These are phyloP conservation scores for Fusarium piperis DNA, from an alignment of 2,329 filamentous ascomycete species.

Conservation along the genomic window DNA sequence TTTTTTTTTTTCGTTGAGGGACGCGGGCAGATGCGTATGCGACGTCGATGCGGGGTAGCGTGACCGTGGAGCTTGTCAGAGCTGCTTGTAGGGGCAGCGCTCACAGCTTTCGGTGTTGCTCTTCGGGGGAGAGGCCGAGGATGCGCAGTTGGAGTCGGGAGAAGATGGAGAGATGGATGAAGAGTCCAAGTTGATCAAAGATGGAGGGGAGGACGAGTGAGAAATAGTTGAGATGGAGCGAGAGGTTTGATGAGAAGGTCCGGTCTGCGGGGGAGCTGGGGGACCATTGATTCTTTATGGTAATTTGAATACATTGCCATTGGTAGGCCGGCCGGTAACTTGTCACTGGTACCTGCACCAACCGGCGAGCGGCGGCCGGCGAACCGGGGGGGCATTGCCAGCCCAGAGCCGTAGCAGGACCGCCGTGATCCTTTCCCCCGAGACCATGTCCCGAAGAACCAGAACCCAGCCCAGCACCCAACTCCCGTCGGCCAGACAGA, in stretches of 20 bases:
- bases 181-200: conserved; percentile 1
- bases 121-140: conserved; percentile 21
- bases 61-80: conserved; percentile 41
- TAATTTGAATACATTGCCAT: conserved; percentile 37
- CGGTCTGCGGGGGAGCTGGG: conserved; percentile 36
- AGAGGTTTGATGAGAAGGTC: conserved; percentile 36
- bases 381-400: conserved; percentile 40
- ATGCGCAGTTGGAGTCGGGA: conserved; percentile 19
- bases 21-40: conserved; percentile 26
- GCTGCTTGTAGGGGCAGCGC: conserved; percentile 40
- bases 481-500: conserved; percentile 12
- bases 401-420: conserved; percentile 22
- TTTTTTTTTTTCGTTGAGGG: conserved; percentile 32
- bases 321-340: conserved; percentile 32
- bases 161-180: conserved; percentile 8
- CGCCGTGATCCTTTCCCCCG: conserved; percentile 45
- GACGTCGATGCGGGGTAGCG: conserved; percentile 42
- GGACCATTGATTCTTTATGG: conserved; percentile 42
- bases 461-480: conserved; percentile 6
- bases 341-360: conserved; percentile 40
- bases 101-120: conserved; percentile 41
- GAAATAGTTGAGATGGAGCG: conserved; percentile 29
- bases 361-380: conserved; percentile 38
- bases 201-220: conserved; percentile 15
- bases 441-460: conserved; percentile 41